Conservation (phyloP, 2,329 filamentous ascomycete species). For the Zasmidium cellare region DNA sequence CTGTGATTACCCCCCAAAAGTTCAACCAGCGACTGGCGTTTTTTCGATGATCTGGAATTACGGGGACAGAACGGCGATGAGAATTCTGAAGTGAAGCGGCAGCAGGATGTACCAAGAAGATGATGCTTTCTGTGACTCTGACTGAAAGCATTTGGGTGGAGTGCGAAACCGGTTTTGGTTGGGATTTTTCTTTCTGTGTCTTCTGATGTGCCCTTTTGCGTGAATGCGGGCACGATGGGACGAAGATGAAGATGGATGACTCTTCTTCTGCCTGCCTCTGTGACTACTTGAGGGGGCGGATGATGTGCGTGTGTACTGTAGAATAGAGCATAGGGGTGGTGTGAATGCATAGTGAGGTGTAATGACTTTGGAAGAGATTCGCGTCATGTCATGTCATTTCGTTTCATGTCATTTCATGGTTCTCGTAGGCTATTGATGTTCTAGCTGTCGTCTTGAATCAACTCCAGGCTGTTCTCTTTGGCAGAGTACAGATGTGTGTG, state of each 20-base stretch:
- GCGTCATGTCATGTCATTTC: not conserved
- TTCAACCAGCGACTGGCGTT: not conserved
- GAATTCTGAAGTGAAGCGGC: constrained; percentile 24
- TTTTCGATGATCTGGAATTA: not conserved
- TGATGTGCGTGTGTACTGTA: constrained; percentile 13
- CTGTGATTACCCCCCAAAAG: not conserved
- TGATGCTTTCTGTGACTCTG: not conserved
- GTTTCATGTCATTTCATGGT: not conserved
- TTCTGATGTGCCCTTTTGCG: no score
- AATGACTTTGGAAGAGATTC: not conserved
- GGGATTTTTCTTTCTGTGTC: no score
- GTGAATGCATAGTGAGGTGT: constrained; percentile 7
- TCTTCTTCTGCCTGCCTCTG: not conserved
- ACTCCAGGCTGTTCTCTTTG: no score
- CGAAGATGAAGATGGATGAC: not conserved
- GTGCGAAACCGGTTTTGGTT: not conserved
- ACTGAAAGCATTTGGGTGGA: not conserved
- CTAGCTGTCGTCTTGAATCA: no score
- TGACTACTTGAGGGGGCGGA: not conserved
- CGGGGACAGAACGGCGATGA: not conserved
- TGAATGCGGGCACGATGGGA: no score
- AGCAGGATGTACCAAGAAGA: constrained; percentile 7
- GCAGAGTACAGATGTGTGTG: no score
- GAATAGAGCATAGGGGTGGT: constrained; percentile 16
- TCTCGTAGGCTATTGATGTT: no score